Evolutionary conservation across 108 stramenopile species (phyloP).

Genomic region (Halocafeteria seosinensis): DNA sequence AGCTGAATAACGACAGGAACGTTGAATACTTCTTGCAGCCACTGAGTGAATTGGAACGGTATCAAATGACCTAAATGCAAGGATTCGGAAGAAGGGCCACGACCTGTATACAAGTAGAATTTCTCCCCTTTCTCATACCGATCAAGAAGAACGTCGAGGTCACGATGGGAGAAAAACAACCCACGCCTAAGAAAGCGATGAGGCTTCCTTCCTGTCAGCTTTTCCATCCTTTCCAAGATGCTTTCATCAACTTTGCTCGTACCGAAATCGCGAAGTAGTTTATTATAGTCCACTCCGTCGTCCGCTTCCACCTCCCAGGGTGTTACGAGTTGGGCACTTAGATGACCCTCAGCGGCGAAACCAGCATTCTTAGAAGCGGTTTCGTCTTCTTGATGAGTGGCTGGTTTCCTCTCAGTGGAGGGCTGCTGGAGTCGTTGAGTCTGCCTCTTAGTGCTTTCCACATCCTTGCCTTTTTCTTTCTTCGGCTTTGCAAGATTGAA

Average conservation of each 20-base stretch:
- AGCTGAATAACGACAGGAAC: constrained; percentile 94
- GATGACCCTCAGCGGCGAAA: no score
- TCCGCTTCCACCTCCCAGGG: constrained; percentile 27
- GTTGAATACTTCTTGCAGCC: constrained; percentile 81
- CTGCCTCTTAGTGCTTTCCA: no score
- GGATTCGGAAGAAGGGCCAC: constrained; percentile 76
- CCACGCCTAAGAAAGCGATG: constrained; percentile 86
- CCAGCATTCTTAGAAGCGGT: no score
- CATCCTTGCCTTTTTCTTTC: no score
- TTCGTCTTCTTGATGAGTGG: no score
- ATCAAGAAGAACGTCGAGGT: constrained; percentile 64
- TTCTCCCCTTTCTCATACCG: constrained; percentile 36
- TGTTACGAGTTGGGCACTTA: no score
- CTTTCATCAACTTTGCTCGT: constrained; percentile 55
- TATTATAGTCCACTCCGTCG: constrained; percentile 66
- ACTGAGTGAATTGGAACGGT: constrained; percentile 88
- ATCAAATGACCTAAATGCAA: constrained; percentile 96
- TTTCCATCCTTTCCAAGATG: constrained; percentile 55
- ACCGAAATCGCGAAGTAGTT: constrained; percentile 79
- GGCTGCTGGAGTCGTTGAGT: no score
- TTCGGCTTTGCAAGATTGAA: no score
- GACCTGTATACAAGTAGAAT: constrained; percentile 93
- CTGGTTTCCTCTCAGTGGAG: no score
- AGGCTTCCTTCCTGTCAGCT: constrained; percentile 40
- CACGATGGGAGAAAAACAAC: constrained; percentile 94